These are phyloP conservation scores for Crinitomyces ghanaensis DNA, from an alignment of 805 yeast species.

Conservation along the genomic window DNA sequence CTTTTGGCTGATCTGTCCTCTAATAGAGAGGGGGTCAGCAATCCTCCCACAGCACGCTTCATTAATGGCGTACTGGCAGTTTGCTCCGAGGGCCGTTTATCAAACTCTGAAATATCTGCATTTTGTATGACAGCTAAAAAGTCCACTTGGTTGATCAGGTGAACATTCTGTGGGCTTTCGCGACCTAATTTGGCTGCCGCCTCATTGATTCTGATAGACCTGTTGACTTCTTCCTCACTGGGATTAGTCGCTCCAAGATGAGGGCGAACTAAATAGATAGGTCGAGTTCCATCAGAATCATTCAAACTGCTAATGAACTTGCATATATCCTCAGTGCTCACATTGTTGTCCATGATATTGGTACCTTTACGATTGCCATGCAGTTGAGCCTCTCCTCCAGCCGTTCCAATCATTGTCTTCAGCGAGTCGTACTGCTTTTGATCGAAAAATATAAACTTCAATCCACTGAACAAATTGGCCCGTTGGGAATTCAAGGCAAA, in stretches of 20 bases:
- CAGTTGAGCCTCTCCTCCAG: slow-evolving; percentile 16
- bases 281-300: not conserved
- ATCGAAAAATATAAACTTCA: slow-evolving; percentile 21
- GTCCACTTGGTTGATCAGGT: slow-evolving; percentile 20
- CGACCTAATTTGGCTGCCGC: no score
- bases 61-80: not conserved
- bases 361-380: slow-evolving; percentile 2
- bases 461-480: slow-evolving; percentile 15
- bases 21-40: not conserved
- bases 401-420: slow-evolving; percentile 18
- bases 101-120: slow-evolving; percentile 8
- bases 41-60: not conserved
- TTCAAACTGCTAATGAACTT: not conserved
- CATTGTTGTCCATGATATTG: no score
- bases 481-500: slow-evolving; percentile 21
- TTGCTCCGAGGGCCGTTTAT: not conserved
- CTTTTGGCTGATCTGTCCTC: not conserved
- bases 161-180: slow-evolving; percentile 14
- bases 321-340: no score
- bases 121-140: slow-evolving; percentile 20
- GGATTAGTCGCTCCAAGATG: slow-evolving; percentile 8
- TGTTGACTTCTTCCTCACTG: slow-evolving; percentile 4
- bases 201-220: slow-evolving; percentile 11
- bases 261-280: slow-evolving; percentile 10
- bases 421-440: slow-evolving; percentile 17